Evolutionary conservation across 2,329 filamentous ascomycete genomes (phyloP).

Genomic region (Fusarium sp.): DNA sequence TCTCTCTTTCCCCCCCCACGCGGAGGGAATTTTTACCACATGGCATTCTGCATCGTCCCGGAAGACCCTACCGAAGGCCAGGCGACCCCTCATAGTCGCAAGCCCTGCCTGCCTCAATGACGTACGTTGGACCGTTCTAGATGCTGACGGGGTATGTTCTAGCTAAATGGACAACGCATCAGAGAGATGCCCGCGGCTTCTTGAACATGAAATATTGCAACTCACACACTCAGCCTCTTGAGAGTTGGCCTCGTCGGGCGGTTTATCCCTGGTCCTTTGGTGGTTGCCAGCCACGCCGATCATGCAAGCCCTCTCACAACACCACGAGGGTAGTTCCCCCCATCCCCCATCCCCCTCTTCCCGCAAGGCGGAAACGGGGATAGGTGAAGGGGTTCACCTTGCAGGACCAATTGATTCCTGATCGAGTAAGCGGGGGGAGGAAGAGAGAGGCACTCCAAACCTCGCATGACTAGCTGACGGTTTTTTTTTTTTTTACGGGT

Average conservation of each 20-base stretch:
- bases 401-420: constrained; percentile 11
- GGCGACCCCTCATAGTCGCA: constrained; percentile 1
- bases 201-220: constrained; percentile 25
- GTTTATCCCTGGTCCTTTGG: constrained; percentile 26
- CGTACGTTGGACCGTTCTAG: constrained; percentile 45
- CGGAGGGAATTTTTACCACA: constrained; percentile 19
- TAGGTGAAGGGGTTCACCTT: constrained; percentile 9
- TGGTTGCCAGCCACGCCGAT: constrained; percentile 30
- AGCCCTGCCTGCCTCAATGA: constrained; percentile 38
- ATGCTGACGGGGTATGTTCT: constrained; percentile 33
- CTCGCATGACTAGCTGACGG: constrained; percentile 26
- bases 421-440: constrained; percentile 7
- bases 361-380: constrained; percentile 10
- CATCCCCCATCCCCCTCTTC: not conserved
- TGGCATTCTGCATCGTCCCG: constrained; percentile 1
- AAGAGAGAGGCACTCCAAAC: not conserved
- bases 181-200: constrained; percentile 5
- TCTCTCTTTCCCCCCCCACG: constrained; percentile 12
- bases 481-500: not conserved
- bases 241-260: not conserved
- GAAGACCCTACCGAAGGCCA: constrained; percentile 15
- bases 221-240: constrained; percentile 3
- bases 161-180: constrained; percentile 28
- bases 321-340: constrained; percentile 13
- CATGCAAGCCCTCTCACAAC: constrained; percentile 20